These are phyloP conservation scores for Corymbia calophylla DNA, from an alignment of 441 rosid species.

Conservation along the genomic window DNA sequence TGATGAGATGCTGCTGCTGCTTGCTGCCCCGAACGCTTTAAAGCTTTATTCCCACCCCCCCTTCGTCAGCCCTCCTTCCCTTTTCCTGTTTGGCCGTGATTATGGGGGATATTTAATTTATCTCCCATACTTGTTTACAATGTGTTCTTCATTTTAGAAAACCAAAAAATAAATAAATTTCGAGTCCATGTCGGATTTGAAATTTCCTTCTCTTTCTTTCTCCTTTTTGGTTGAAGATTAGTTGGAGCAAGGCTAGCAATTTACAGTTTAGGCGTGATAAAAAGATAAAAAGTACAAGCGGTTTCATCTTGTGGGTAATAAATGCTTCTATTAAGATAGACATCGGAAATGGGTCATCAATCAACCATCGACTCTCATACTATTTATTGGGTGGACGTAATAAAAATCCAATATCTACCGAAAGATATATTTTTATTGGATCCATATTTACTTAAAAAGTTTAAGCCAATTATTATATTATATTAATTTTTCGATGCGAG, in stretches of 20 bases:
- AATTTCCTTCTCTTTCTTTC: background rate
- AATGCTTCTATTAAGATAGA: background rate
- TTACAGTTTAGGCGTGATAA: background rate
- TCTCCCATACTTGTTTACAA: background rate
- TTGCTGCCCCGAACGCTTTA: background rate
- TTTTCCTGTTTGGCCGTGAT: background rate
- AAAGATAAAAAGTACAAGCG: background rate
- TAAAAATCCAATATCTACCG: no score
- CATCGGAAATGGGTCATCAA: no score
- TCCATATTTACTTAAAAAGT: no score
- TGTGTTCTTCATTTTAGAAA: background rate
- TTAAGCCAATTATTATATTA: no score
- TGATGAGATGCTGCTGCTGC: background rate
- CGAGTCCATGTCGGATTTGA: background rate
- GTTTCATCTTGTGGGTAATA: background rate
- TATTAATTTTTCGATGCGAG: no score
- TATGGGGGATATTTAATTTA: background rate
- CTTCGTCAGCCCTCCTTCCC: background rate
- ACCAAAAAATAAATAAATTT: accelerated
- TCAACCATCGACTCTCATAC: no score
- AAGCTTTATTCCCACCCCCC: background rate
- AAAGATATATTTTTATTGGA: no score
- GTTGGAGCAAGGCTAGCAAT: background rate
- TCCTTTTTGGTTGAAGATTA: background rate
- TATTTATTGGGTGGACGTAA: no score